Percentiles rank a stretch among this genome's conserved stretches.
Evolutionary conservation across 1,139 yeast species (phyloP).

Genomic region (Yarrowia galli): DNA sequence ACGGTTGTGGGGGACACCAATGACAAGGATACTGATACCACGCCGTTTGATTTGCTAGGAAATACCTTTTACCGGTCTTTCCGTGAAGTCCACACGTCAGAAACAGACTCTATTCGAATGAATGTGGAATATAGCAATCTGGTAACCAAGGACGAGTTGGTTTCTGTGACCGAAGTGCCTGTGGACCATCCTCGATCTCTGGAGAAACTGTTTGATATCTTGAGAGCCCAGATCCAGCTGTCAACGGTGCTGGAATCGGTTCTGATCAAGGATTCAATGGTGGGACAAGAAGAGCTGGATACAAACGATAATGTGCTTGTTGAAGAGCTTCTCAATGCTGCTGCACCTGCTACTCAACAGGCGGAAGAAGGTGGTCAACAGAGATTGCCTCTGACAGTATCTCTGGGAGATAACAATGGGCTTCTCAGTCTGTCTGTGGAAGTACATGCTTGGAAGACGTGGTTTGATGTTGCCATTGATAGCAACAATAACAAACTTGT

Average conservation of each 20-base stretch:
- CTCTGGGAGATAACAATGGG: constrained; percentile 30
- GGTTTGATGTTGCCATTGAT: constrained; percentile 24
- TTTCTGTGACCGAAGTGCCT: constrained; percentile 22
- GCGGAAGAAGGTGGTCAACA: background rate
- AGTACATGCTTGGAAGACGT: constrained; percentile 25
- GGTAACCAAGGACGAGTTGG: constrained; percentile 24
- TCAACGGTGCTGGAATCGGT: constrained; percentile 26
- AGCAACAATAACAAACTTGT: background rate
- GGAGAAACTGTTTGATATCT: background rate
- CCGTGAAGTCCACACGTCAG: constrained; percentile 5
- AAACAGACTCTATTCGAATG: constrained; percentile 2
- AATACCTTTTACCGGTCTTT: constrained; percentile 24
- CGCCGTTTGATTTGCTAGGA: constrained; percentile 13
- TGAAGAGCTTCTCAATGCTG: constrained; percentile 26
- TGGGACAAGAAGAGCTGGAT: constrained; percentile 27
- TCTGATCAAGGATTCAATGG: constrained; percentile 23
- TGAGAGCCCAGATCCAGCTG: constrained; percentile 15
- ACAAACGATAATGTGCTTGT: constrained; percentile 30
- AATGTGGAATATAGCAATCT: constrained; percentile 33
- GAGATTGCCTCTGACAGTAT: constrained; percentile 16
- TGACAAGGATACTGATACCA: too few species aligned
- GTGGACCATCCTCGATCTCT: constrained; percentile 25
- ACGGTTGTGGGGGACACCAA: constrained; percentile 4
- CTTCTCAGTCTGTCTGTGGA: constrained; percentile 26
- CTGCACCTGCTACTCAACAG: background rate